phyloP scores from a whole-genome alignment of 2,329 filamentous ascomycete species.

The Pseudogymnoascus sp. region DNA sequence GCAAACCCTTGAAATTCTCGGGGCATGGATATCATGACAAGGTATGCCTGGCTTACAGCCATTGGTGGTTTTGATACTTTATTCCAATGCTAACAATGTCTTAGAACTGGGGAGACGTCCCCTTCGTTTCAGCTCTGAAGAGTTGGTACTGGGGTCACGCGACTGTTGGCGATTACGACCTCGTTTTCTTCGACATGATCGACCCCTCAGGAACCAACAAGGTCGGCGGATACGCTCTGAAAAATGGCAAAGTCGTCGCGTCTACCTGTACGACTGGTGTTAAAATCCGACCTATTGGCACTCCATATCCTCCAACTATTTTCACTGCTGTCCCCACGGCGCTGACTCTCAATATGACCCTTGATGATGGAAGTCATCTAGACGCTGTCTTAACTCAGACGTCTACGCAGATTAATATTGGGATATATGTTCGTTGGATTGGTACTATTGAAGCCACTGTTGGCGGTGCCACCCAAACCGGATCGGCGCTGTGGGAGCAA shows the following conservation, averaged over 20 bases:
- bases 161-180: not conserved
- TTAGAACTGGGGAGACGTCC: not conserved
- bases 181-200: conserved; percentile 6
- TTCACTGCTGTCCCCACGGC: not conserved
- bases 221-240: not conserved
- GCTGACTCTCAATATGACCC: conserved; percentile 1
- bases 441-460: conserved; percentile 5
- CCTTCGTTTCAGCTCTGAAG: not conserved
- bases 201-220: not conserved
- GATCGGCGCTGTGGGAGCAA: not conserved
- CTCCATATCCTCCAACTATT: conserved; percentile 2
- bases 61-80: not conserved
- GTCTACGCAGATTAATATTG: not conserved
- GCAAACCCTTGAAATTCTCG: not conserved
- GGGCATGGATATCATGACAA: conserved; percentile 7
- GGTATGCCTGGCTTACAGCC: not conserved
- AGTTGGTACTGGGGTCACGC: conserved; percentile 7
- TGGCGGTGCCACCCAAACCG: not conserved
- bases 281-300: not conserved
- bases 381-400: conserved; percentile 1
- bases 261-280: not conserved
- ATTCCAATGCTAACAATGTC: not conserved
- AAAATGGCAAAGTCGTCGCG: not conserved
- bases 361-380: conserved; percentile 2
- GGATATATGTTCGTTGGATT: conserved; percentile 2